These are phyloP conservation scores for Taiwanofungus camphoratus DNA, from an alignment of 1,284 basidiomycete species.

Conservation along the genomic window DNA sequence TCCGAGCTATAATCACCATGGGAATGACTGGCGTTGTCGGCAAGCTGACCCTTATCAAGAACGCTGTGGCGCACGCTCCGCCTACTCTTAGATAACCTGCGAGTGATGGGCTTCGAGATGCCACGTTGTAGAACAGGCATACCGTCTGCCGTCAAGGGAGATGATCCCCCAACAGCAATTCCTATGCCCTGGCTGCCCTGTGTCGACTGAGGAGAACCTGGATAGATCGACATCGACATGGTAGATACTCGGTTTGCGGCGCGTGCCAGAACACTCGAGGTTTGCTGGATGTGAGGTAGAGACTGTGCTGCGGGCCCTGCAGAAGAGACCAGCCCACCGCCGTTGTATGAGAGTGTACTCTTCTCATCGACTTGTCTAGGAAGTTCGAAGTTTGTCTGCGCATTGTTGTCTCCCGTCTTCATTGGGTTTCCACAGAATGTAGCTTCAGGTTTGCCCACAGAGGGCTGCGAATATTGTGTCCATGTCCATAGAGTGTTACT, in stretches of 20 bases:
- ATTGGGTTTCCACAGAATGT: neutral
- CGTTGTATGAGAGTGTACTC: slow-evolving; percentile 9
- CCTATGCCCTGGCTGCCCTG: slow-evolving; percentile 32
- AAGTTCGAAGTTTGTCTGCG: neutral
- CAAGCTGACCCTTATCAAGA: slow-evolving; percentile 13
- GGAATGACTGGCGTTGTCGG: slow-evolving; percentile 2
- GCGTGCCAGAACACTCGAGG: slow-evolving; percentile 17
- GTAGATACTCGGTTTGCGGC: slow-evolving; percentile 38
- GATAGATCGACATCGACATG: slow-evolving; percentile 49
- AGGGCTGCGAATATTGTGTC: slow-evolving; percentile 48
- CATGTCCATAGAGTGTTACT: slow-evolving; percentile 46
- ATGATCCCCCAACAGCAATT: slow-evolving; percentile 37
- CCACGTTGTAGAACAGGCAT: slow-evolving; percentile 27
- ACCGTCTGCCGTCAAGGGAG: slow-evolving; percentile 40
- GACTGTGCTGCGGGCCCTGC: slow-evolving; percentile 3
- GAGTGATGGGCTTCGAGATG: slow-evolving; percentile 19
- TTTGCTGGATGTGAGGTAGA: slow-evolving; percentile 15
- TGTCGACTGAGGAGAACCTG: slow-evolving; percentile 36
- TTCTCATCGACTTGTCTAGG: slow-evolving; percentile 11
- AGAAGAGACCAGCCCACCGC: slow-evolving; percentile 2
- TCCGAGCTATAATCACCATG: slow-evolving; percentile 6
- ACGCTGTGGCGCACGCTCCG: slow-evolving; percentile 24
- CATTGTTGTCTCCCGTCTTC: neutral
- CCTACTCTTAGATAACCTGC: slow-evolving; percentile 19
- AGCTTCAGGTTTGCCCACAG: slow-evolving; percentile 11